Percentiles rank a stretch among this genome's conserved stretches.
Conservation (phyloP, 352 stramenopile species). For the Pythium dissimile region DNA sequence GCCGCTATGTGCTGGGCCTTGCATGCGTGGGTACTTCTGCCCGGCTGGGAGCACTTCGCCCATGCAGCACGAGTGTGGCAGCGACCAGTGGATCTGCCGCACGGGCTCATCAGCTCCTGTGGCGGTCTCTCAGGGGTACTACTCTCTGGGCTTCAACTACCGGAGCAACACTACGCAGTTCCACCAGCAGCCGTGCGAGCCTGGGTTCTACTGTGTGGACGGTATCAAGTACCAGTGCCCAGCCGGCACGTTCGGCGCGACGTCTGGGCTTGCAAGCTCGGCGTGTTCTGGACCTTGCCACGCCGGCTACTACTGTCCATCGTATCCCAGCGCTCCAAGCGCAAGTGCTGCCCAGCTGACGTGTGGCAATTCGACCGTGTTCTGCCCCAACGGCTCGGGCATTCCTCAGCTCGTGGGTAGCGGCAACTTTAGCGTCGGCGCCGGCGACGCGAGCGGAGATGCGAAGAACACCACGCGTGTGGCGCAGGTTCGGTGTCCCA, state of each 20-base stretch:
- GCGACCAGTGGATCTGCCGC: constrained; percentile 43
- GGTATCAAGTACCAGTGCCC: constrained; percentile 72
- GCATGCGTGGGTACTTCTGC: constrained; percentile 66
- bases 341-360: constrained; percentile 37
- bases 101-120: constrained; percentile 37
- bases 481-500: constrained; percentile 43
- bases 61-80: constrained; percentile 42
- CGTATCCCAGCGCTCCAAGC: constrained; percentile 41
- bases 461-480: constrained; percentile 53
- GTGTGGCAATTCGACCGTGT: constrained; percentile 49
- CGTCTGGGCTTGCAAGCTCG: constrained; percentile 28
- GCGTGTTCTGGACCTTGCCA: constrained; percentile 59
- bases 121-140: constrained; percentile 50
- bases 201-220: constrained; percentile 68
- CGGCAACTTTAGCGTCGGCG: constrained; percentile 53
- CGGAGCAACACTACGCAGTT: constrained; percentile 51
- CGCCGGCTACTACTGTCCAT: constrained; percentile 71
- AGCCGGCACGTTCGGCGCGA: constrained; percentile 64
- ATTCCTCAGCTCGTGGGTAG: constrained; percentile 37
- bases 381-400: constrained; percentile 52
- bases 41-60: constrained; percentile 40
- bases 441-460: constrained; percentile 31
- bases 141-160: constrained; percentile 42
- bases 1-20: constrained; percentile 51
- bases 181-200: constrained; percentile 58